These are phyloP conservation scores for Diaporthe vexans DNA, from an alignment of 2,329 filamentous ascomycete species.

Conservation along the genomic window DNA sequence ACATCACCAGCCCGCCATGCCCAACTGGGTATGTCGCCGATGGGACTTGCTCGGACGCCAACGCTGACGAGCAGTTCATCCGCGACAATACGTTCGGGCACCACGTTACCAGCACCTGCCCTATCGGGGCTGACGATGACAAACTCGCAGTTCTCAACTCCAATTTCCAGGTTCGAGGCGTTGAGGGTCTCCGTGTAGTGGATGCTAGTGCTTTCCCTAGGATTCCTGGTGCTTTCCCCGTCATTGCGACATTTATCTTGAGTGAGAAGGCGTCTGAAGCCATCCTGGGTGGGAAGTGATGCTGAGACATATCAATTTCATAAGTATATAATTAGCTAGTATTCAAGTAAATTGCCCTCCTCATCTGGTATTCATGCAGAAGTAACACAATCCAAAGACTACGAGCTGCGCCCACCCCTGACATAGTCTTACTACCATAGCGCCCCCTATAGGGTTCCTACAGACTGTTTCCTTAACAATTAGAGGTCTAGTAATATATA, in stretches of 20 bases:
- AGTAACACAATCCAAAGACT: too few species aligned
- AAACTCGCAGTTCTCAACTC: conserved; percentile 14
- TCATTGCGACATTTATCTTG: conserved; percentile 13
- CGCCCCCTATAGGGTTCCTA: too few species aligned
- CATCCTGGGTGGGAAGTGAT: background rate
- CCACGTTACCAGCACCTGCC: conserved; percentile 27
- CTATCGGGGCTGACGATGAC: conserved; percentile 29
- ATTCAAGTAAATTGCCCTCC: background rate
- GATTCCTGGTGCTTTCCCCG: conserved; percentile 21
- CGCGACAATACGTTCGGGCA: conserved; percentile 24
- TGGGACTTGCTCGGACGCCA: conserved; percentile 4
- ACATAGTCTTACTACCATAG: too few species aligned
- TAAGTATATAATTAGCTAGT: background rate
- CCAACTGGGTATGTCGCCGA: background rate
- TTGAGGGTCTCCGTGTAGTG: conserved; percentile 51
- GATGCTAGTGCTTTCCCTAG: conserved; percentile 35
- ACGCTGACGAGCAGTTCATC: conserved; percentile 11
- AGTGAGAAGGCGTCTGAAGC: conserved; percentile 24
- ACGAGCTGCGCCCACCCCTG: too few species aligned
- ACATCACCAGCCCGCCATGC: conserved; percentile 14
- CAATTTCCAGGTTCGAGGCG: conserved; percentile 46
- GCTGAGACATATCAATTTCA: background rate
- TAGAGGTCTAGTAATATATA: too few species aligned
- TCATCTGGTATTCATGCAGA: too few species aligned
- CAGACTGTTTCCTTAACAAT: too few species aligned